Conservation (phyloP, 2,329 filamentous ascomycete genomes). For the Clarireedia monteithiana region DNA sequence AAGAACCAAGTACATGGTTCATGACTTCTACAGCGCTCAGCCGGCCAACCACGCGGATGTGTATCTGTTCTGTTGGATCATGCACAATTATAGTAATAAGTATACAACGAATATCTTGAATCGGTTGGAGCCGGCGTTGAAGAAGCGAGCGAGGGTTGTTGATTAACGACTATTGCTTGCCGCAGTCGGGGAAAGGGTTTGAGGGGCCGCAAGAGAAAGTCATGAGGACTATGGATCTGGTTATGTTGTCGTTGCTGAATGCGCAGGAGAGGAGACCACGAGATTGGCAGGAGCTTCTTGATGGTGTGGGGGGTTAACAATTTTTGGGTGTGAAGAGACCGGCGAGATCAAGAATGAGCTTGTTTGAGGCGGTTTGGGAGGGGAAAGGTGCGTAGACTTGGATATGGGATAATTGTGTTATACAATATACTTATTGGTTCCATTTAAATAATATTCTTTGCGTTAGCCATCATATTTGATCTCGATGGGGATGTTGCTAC, state of each 20-base stretch:
- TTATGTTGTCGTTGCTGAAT: slow-evolving; percentile 45
- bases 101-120: slow-evolving; percentile 42
- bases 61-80: slow-evolving; percentile 52
- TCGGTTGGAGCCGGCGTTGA: slow-evolving; percentile 45
- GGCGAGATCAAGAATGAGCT: slow-evolving; percentile 38
- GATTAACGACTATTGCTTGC: slow-evolving; percentile 40
- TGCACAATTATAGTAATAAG: slow-evolving; percentile 53
- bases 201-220: slow-evolving; percentile 39
- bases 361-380: slow-evolving; percentile 42
- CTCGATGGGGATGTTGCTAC: no score
- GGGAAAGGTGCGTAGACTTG: slow-evolving; percentile 11
- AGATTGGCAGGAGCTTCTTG: slow-evolving; percentile 40
- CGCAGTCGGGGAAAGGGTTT: slow-evolving; percentile 31
- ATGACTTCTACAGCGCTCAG: slow-evolving; percentile 53
- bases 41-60: slow-evolving; percentile 45
- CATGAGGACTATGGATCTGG: slow-evolving; percentile 42
- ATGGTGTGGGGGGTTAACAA: slow-evolving; percentile 35
- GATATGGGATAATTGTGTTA: no score
- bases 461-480: no score
- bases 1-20: slow-evolving; percentile 35
- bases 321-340: slow-evolving; percentile 38
- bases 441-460: no score
- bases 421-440: no score
- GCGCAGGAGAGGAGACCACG: slow-evolving; percentile 41
- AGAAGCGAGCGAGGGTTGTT: slow-evolving; percentile 35